Conservation (phyloP, 2,329 filamentous ascomycete species). For the Colletotrichum costaricense region DNA sequence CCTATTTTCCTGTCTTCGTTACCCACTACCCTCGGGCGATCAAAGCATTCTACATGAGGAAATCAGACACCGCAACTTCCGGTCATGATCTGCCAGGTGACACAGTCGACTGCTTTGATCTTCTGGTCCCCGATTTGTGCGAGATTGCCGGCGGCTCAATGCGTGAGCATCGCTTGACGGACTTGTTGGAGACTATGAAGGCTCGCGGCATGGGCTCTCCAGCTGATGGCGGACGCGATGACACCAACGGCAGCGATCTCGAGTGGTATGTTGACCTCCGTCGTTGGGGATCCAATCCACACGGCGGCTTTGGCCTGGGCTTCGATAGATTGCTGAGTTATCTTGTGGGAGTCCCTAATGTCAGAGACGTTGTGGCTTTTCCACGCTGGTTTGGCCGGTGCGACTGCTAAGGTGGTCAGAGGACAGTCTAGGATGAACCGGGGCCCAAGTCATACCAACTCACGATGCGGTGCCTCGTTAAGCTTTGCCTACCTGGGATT, state of each 20-base stretch:
- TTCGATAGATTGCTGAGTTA: slow-evolving; percentile 91
- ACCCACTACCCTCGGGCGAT: slow-evolving; percentile 90
- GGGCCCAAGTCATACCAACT: background rate
- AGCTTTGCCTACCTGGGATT: slow-evolving; percentile 52
- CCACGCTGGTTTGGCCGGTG: slow-evolving; percentile 78
- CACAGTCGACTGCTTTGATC: slow-evolving; percentile 91
- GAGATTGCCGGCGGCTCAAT: slow-evolving; percentile 91
- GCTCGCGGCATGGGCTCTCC: slow-evolving; percentile 69
- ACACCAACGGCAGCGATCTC: slow-evolving; percentile 51
- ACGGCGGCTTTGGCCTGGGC: slow-evolving; percentile 90
- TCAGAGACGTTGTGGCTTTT: slow-evolving; percentile 88
- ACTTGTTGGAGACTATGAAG: slow-evolving; percentile 78
- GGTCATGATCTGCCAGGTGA: slow-evolving; percentile 38
- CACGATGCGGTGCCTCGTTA: slow-evolving; percentile 44
- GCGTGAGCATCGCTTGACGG: slow-evolving; percentile 81
- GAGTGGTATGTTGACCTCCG: slow-evolving; percentile 92
- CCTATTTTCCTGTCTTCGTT: slow-evolving; percentile 81
- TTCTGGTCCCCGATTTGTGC: slow-evolving; percentile 86
- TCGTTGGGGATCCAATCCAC: slow-evolving; percentile 90
- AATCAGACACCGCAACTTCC: slow-evolving; percentile 41
- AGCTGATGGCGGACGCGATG: slow-evolving; percentile 37
- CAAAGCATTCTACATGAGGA: slow-evolving; percentile 85
- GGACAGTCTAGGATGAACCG: background rate
- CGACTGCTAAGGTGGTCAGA: slow-evolving; percentile 59
- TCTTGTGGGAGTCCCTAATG: slow-evolving; percentile 81